Evolutionary conservation across 495 filamentous ascomycete species (phyloP).

Genomic region (Podospora tetraspora): DNA sequence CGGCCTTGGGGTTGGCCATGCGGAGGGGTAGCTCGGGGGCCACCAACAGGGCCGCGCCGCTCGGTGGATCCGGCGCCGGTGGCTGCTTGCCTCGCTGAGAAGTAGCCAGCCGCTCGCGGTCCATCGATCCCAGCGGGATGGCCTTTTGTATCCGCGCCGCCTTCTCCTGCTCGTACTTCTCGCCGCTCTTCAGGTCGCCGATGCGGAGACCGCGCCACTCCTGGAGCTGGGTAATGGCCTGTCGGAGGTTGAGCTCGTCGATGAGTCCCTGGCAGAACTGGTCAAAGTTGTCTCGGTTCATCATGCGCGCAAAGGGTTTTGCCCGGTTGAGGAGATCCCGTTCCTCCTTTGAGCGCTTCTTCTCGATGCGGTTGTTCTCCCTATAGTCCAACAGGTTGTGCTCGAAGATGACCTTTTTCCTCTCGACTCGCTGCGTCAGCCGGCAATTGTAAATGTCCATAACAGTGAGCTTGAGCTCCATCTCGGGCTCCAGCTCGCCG

Average conservation of each 20-base stretch:
- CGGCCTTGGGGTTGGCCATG: slow-evolving; percentile 21
- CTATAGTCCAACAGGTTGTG: slow-evolving; percentile 88
- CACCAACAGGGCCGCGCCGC: slow-evolving; percentile 65
- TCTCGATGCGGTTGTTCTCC: slow-evolving; percentile 79
- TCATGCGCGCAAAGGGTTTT: slow-evolving; percentile 94
- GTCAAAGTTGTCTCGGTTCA: slow-evolving; percentile 89
- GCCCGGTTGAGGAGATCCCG: slow-evolving; percentile 81
- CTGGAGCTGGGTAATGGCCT: slow-evolving; percentile 85
- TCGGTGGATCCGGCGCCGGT: slow-evolving; percentile 61
- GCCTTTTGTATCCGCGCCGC: slow-evolving; percentile 63
- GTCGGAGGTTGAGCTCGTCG: slow-evolving; percentile 83
- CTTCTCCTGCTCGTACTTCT: slow-evolving; percentile 95
- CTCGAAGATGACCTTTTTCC: slow-evolving; percentile 95
- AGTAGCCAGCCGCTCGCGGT: slow-evolving; percentile 66
- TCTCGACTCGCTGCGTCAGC: slow-evolving; percentile 83
- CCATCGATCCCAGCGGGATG: slow-evolving; percentile 69
- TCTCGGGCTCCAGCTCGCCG: slow-evolving; percentile 83
- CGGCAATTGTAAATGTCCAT: slow-evolving; percentile 98
- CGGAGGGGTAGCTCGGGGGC: slow-evolving; percentile 69
- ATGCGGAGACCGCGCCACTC: slow-evolving; percentile 88
- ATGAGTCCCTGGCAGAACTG: slow-evolving; percentile 75
- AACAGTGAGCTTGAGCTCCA: slow-evolving; percentile 93
- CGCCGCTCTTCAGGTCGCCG: slow-evolving; percentile 74
- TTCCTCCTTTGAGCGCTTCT: slow-evolving; percentile 95
- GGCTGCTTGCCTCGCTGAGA: slow-evolving; percentile 53